These are phyloP conservation scores for Schizochytrium sp. DNA, from an alignment of 108 stramenopile genomes.

Conservation along the genomic window DNA sequence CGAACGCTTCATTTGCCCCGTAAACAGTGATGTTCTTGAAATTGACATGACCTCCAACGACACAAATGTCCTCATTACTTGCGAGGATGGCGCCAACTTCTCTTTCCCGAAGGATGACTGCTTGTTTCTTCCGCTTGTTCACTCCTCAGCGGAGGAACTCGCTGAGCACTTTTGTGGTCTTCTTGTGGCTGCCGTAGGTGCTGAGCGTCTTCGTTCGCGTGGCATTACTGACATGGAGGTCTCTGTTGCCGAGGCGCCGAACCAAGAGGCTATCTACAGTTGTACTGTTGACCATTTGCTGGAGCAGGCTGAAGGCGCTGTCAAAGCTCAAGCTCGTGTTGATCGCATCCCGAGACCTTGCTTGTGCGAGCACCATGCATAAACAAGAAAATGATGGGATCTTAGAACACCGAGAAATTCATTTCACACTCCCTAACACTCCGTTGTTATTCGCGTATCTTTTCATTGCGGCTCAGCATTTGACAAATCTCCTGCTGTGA, in stretches of 20 bases:
- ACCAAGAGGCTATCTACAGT: conserved; percentile 81
- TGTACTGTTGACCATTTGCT: conserved; percentile 8
- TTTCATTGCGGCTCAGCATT: too few relatives aligned
- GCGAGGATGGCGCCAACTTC: conserved; percentile 89
- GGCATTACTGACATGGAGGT: conserved; percentile 89
- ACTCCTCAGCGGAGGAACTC: conserved; percentile 93
- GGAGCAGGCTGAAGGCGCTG: not conserved
- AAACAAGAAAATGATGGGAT: too few relatives aligned
- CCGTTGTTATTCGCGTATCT: too few relatives aligned
- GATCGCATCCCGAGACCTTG: not conserved
- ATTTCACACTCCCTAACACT: too few relatives aligned
- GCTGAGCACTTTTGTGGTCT: conserved; percentile 85
- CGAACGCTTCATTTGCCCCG: conserved; percentile 92
- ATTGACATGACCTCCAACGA: conserved; percentile 67
- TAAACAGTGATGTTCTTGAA: conserved; percentile 83
- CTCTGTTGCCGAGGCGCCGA: conserved; percentile 86
- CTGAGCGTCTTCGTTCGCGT: conserved; percentile 77
- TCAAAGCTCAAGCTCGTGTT: not conserved
- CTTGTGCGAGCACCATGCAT: not conserved
- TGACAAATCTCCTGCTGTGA: too few relatives aligned
- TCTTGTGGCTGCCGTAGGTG: conserved; percentile 79
- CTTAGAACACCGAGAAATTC: too few relatives aligned
- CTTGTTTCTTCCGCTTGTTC: conserved; percentile 88
- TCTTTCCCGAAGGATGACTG: conserved; percentile 86
- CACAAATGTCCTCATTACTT: conserved; percentile 77